Base-by-base conservation (phyloP, 805 yeast species). In the Saccharomyces kudriavzevii region DNA sequence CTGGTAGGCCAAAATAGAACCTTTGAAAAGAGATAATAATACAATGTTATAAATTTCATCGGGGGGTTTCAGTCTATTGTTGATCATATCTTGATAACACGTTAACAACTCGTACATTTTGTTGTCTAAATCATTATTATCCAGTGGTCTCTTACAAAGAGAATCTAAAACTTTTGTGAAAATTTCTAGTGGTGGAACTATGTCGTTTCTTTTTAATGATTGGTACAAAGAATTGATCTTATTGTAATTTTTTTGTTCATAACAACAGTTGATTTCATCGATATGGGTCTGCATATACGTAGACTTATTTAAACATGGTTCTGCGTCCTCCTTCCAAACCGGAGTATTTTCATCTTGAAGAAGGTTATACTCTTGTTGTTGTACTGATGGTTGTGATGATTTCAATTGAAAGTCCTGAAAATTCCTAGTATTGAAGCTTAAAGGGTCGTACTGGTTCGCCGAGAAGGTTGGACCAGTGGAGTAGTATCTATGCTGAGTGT, bases 1-100 rank as follows among this genome's bases (percentile, higher is more conserved):
- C 47, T 64, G 66, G 56, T 63, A 73, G 22, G 78, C 79, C 53
- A 62, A 57, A 45, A 76, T 69, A 1, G 83, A 69, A 4, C 84
- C 82, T 43, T 70, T 69, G 51, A 85, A 71, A 27, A 86, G 71
- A 29, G 79, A 76, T 24, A 70, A 68, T 48, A 86, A 70, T 4
- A 79, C 76, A 2, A 79, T 65, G 59, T 78, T 72, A 66, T 80
- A 85, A 6, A 87, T 84, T 20, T 71, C 72, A 45, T 65, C 61
- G 26, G 77, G 74, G 17, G 94, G 94, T 63, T 80, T 83, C 43
- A 80, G 55, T 56, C 73, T 74, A 58, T 76, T 74, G 25, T 78
- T 63, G 40, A 86, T 72, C 64, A 85, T 70, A 60, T 84, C 90
- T 50, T 86, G 87, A 63, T 86, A 86, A 35, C 84, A 82, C 22